Evolutionary conservation across 1,139 yeast genomes (phyloP).

Genomic region (Lodderomyces oxycetoniae): DNA sequence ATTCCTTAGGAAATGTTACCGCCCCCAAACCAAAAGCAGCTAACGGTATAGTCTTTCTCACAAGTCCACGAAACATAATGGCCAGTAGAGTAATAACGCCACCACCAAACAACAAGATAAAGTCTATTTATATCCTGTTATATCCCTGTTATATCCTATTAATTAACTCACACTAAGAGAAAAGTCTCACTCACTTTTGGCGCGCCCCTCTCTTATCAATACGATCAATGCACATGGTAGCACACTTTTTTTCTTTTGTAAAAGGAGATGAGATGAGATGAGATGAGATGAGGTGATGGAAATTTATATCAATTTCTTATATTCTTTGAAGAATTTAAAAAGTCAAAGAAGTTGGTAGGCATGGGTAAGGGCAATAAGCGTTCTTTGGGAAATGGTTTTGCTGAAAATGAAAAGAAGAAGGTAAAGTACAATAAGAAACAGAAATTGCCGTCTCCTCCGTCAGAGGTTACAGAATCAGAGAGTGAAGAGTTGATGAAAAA

Average conservation of each 20-base stretch:
- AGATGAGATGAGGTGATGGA: background rate
- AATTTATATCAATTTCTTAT: background rate
- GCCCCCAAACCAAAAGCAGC: slow-evolving; percentile 47
- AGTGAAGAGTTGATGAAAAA: slow-evolving; percentile 9
- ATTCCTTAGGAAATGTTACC: slow-evolving; percentile 38
- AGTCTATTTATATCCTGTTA: too few relatives aligned
- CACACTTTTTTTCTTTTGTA: too few relatives aligned
- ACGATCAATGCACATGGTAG: too few relatives aligned
- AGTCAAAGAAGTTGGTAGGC: slow-evolving; percentile 22
- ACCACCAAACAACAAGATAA: too few relatives aligned
- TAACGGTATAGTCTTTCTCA: slow-evolving; percentile 29
- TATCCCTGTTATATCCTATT: too few relatives aligned
- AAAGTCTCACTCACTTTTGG: too few relatives aligned
- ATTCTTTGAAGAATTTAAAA: background rate
- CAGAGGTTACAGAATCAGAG: slow-evolving; percentile 15
- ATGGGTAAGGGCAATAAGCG: slow-evolving; percentile 26
- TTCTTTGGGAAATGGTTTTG: slow-evolving; percentile 17
- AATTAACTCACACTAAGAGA: too few relatives aligned
- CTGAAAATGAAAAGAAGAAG: slow-evolving; percentile 22
- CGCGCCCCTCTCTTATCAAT: too few relatives aligned
- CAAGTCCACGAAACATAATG: slow-evolving; percentile 26
- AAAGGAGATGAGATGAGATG: slow-evolving; percentile 4
- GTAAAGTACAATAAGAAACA: slow-evolving; percentile 18
- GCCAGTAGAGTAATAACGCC: too few relatives aligned
- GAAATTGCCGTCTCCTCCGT: slow-evolving; percentile 16